Evolutionary conservation across 495 filamentous ascomycete genomes (phyloP).

Genomic region (Lophium mytilinum): DNA sequence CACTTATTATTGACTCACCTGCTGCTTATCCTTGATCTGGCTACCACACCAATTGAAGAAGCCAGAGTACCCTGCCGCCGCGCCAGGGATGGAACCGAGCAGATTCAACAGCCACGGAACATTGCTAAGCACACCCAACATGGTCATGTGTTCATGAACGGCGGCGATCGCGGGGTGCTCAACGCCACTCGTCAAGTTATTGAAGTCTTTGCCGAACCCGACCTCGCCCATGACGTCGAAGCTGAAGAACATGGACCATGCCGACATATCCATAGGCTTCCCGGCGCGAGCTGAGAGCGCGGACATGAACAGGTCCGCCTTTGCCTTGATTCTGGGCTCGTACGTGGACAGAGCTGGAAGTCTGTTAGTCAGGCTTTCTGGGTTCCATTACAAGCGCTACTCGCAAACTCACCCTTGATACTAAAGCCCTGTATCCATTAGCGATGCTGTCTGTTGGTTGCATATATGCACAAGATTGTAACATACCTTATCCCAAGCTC

Average conservation of each 20-base stretch:
- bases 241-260: neutral
- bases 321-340: neutral
- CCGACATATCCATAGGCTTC: slow-evolving; percentile 1
- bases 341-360: too few species aligned
- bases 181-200: neutral
- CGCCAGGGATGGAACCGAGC: slow-evolving; percentile 7
- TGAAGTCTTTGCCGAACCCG: slow-evolving; percentile 3
- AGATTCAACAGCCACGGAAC: slow-evolving; percentile 14
- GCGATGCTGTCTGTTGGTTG: too few species aligned
- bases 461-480: too few species aligned
- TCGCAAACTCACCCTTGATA: neutral
- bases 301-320: neutral
- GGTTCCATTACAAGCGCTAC: neutral
- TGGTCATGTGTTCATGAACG: neutral
- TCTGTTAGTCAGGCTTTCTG: neutral
- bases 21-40: slow-evolving; percentile 7
- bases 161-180: neutral
- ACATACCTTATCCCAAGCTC: neutral
- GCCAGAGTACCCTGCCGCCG: neutral
- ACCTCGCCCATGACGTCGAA: slow-evolving; percentile 13
- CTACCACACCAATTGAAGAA: slow-evolving; percentile 11
- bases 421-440: too few species aligned
- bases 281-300: neutral
- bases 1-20: neutral
- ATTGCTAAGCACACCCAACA: slow-evolving; percentile 12